A percentile compares a stretch with the other conserved stretches of the same genome.
Conservation (phyloP, 495 filamentous ascomycete species). For the Saxophila tyrrhenica region DNA sequence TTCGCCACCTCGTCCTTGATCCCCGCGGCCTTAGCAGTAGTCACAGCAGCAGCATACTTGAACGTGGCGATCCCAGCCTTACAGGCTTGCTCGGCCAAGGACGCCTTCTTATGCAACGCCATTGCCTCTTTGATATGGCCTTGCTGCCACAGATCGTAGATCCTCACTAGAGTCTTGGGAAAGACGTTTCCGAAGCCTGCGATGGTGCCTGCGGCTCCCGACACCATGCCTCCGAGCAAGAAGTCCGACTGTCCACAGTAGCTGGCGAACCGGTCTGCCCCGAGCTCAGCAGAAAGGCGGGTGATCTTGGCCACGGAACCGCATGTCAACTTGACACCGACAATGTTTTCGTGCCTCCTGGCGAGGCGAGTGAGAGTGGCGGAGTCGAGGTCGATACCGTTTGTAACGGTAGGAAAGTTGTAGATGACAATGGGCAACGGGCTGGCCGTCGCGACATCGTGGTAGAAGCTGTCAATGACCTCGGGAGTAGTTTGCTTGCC, state of each 20-base stretch:
- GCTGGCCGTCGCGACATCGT: slow-evolving; percentile 40
- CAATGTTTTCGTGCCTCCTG: slow-evolving; percentile 38
- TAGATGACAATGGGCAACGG: slow-evolving; percentile 52
- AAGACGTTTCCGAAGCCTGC: slow-evolving; percentile 56
- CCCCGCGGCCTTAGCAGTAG: slow-evolving; percentile 41
- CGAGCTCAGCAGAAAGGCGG: slow-evolving; percentile 42
- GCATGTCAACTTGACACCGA: slow-evolving; percentile 59
- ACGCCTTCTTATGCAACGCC: slow-evolving; percentile 40
- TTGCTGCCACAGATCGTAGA: slow-evolving; percentile 41
- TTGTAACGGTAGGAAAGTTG: slow-evolving; percentile 61
- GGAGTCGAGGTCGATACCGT: slow-evolving; percentile 55
- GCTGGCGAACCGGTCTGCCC: slow-evolving; percentile 43
- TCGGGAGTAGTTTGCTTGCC: slow-evolving; percentile 43
- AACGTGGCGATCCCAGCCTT: slow-evolving; percentile 49
- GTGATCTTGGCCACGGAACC: slow-evolving; percentile 55
- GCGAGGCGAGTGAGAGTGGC: slow-evolving; percentile 46
- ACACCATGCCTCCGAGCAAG: slow-evolving; percentile 47
- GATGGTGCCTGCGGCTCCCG: slow-evolving; percentile 51
- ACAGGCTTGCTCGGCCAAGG: slow-evolving; percentile 42
- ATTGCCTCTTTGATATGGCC: slow-evolving; percentile 42
- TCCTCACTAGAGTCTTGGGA: slow-evolving; percentile 39
- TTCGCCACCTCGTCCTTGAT: slow-evolving; percentile 39
- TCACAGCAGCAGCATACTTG: slow-evolving; percentile 52
- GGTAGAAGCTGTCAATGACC: slow-evolving; percentile 50
- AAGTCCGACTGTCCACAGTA: slow-evolving; percentile 62